A percentile compares a stretch with the other conserved stretches of the same genome.
Conservation (phyloP, 768 basidiomycete genomes). For the Albatrellus ellisii region DNA sequence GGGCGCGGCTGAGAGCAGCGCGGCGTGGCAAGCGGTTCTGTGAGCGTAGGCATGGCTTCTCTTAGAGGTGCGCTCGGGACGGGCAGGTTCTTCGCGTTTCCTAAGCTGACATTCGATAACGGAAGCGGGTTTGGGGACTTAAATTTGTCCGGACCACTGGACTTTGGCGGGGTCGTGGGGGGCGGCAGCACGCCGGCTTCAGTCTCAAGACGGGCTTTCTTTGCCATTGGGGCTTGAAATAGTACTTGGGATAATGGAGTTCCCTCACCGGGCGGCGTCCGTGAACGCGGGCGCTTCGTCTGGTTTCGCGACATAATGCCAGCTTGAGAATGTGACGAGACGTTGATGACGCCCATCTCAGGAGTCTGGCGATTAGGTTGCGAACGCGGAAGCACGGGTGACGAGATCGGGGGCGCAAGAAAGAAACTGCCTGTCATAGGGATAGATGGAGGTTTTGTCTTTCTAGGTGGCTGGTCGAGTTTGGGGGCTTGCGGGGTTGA, state of each 20-base stretch:
- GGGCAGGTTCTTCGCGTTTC: not conserved
- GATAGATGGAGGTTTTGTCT: not conserved
- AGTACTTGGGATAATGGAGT: not conserved
- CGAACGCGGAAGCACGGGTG: not conserved
- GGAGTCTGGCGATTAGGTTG: not conserved
- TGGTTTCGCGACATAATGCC: not conserved
- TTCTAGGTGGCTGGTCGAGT: not conserved
- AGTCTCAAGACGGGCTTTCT: not conserved
- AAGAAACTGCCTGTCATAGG: not conserved
- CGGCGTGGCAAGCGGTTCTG: constrained; percentile 31
- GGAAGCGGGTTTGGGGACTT: no score
- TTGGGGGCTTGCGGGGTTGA: not conserved
- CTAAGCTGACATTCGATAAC: no score
- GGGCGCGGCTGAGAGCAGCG: constrained; percentile 22
- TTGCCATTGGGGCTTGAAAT: not conserved
- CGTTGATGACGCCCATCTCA: not conserved
- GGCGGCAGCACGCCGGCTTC: no score
- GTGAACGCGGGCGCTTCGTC: not conserved
- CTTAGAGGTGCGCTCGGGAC: not conserved
- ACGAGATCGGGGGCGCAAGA: not conserved
- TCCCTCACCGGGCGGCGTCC: no score
- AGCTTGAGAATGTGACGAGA: not conserved
- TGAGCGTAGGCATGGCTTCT: not conserved
- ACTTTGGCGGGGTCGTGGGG: no score
- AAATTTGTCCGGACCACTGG: no score